Evolutionary conservation across 148 eudicot genomes (phyloP).

Genomic region (Nepenthes mirabilis): DNA sequence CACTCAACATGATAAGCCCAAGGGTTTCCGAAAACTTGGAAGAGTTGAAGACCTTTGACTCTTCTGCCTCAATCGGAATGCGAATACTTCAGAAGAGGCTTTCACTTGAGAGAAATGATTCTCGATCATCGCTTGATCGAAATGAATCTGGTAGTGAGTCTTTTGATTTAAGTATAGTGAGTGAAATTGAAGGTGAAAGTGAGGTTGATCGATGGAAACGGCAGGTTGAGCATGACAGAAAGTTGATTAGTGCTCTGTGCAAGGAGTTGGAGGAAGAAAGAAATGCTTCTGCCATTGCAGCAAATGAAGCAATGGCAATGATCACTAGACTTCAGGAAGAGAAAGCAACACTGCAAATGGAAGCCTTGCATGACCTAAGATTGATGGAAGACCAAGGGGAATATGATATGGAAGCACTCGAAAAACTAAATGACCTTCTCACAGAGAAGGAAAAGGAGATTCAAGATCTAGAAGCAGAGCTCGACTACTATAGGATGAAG

Average conservation of each 20-base stretch:
- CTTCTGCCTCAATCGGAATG: slow-evolving; percentile 28
- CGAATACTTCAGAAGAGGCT: slow-evolving; percentile 59
- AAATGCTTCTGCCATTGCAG: slow-evolving; percentile 78
- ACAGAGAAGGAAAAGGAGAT: slow-evolving; percentile 68
- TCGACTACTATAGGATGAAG: slow-evolving; percentile 37
- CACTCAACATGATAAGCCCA: slow-evolving; percentile 38
- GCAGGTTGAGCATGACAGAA: slow-evolving; percentile 79
- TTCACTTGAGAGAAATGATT: slow-evolving; percentile 66
- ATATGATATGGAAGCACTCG: slow-evolving; percentile 75
- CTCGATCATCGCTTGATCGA: slow-evolving; percentile 10
- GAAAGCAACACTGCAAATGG: slow-evolving; percentile 87
- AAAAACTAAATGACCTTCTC: slow-evolving; percentile 56
- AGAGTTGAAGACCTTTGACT: slow-evolving; percentile 35
- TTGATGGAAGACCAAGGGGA: slow-evolving; percentile 99
- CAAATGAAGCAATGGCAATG: slow-evolving; percentile 97
- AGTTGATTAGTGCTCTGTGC: slow-evolving; percentile 43
- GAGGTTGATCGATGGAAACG: slow-evolving; percentile 58
- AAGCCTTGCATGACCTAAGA: slow-evolving; percentile 82
- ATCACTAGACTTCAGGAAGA: slow-evolving; percentile 91
- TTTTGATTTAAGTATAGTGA: slow-evolving; percentile 29
- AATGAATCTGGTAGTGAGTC: slow-evolving; percentile 37
- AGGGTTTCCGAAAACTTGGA: slow-evolving; percentile 38
- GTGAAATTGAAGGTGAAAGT: slow-evolving; percentile 89
- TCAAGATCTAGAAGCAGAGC: slow-evolving; percentile 68
- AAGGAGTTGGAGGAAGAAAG: slow-evolving; percentile 96